Evolutionary conservation across 805 yeast genomes (phyloP).

Genomic region (Saccharomycopsis vini): DNA sequence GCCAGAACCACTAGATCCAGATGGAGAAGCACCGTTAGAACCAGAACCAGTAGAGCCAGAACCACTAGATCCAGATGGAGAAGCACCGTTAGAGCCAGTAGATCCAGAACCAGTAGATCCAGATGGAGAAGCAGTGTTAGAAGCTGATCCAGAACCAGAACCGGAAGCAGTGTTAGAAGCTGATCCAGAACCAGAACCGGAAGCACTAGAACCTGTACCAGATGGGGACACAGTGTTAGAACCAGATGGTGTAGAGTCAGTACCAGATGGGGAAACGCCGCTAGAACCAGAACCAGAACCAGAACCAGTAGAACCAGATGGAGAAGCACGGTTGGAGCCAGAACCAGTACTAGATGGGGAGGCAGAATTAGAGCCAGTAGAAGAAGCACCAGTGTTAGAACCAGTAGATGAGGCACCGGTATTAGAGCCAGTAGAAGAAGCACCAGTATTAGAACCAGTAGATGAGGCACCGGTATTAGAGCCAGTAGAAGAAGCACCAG

Average conservation of each 20-base stretch:
- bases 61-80: slow-evolving; percentile 1
- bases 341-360: slow-evolving; percentile 1
- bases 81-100: slow-evolving; percentile 1
- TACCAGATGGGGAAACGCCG: slow-evolving; percentile 6
- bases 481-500: background rate
- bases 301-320: slow-evolving; percentile 1
- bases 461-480: background rate
- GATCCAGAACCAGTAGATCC: background rate
- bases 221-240: background rate
- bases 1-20: background rate
- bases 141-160: slow-evolving; percentile 3
- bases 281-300: slow-evolving; percentile 10
- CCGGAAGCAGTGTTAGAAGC: slow-evolving; percentile 5
- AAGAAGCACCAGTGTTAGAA: background rate
- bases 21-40: background rate
- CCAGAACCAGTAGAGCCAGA: slow-evolving; percentile 5
- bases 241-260: slow-evolving; percentile 5
- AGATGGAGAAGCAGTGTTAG: slow-evolving; percentile 2
- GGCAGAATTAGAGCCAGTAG: slow-evolving; percentile 1
- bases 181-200: slow-evolving; percentile 4
- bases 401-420: slow-evolving; percentile 1
- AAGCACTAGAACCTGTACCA: background rate
- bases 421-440: slow-evolving; percentile 4
- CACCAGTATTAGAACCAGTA: slow-evolving; percentile 3
- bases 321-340: slow-evolving; percentile 7